Base-by-base conservation (phyloP, 129 eudicot genomes). In the Artemisia argyi region DNA sequence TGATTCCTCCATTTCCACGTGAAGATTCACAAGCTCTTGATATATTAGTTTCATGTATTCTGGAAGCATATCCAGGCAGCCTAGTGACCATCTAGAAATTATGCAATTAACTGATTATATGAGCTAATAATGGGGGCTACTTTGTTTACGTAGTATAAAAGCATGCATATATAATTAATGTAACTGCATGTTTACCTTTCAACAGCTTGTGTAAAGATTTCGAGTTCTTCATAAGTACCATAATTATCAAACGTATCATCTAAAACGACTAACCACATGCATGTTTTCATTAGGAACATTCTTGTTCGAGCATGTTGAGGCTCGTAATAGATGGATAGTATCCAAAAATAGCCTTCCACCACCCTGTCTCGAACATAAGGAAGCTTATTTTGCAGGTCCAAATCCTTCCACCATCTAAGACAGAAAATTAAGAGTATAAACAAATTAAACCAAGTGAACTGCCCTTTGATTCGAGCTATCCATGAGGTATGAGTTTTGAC, bases 321-420 rank as follows among this genome's bases (percentile, higher is more conserved):
- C 80, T 78, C 80, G 35, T 78, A 78, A 58, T 73, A 79, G 14
- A 72, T 54, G 11, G 61, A 81, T 7, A 80, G 7, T 16, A 51
- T 16, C 84, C 84, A 77, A 66, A 80, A 86, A 22, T 79, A 86
- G 35, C 80, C 72, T 53, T 80, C 87, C 65, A 73, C 75, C 39
- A 86, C 2, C 71, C 87, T 82, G 49, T 84, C 88, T 56, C 85
- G 78, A 49, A 79, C 85, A 71, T 44, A 80, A 4, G 89, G 81
- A 52, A 81, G 66, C 58, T 77, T 81, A 11, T 61, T 66, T 26
- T 10, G 15, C 10, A 79, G 14, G 46, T 83, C 77, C 58, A 79
- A 73, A 12, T 68, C 75, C 22, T 74, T 75, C 87, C 87, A 79
- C 84, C 87, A 83, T 61, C 84, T 83, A 58, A 50, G 47, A 42